These are phyloP conservation scores for Chrysophaeum taylorii DNA, from an alignment of 352 stramenopile genomes.

Conservation along the genomic window DNA sequence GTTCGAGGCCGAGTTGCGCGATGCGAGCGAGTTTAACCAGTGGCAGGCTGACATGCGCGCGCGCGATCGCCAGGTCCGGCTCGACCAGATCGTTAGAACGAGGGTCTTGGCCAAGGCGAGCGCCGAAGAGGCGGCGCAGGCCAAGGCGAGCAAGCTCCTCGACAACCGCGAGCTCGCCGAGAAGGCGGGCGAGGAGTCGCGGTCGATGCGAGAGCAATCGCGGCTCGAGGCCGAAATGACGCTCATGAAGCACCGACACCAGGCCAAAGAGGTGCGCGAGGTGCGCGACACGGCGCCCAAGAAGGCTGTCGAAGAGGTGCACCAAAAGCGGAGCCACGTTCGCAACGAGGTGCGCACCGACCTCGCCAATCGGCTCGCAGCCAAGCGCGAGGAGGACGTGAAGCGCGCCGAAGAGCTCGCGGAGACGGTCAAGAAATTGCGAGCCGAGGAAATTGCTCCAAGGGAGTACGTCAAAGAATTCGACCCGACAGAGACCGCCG, in stretches of 20 bases:
- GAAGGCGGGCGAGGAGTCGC: slow-evolving; percentile 59
- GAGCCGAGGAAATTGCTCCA: slow-evolving; percentile 38
- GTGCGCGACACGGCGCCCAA: slow-evolving; percentile 47
- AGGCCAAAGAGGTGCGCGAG: slow-evolving; percentile 59
- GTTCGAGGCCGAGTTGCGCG: slow-evolving; percentile 74
- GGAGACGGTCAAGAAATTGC: slow-evolving; percentile 15
- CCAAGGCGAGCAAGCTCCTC: slow-evolving; percentile 52
- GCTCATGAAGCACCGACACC: slow-evolving; percentile 30
- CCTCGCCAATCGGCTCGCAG: slow-evolving; percentile 21
- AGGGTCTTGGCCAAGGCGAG: slow-evolving; percentile 53
- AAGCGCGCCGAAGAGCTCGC: slow-evolving; percentile 1
- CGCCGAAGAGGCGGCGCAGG: slow-evolving; percentile 63
- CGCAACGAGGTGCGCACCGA: slow-evolving; percentile 21
- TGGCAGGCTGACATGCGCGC: slow-evolving; percentile 72
- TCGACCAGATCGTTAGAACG: slow-evolving; percentile 57
- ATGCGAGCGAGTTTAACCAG: slow-evolving; percentile 73
- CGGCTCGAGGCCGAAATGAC: slow-evolving; percentile 39
- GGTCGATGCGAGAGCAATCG: slow-evolving; percentile 53
- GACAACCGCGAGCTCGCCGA: slow-evolving; percentile 66
- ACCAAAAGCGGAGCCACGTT: slow-evolving; percentile 52
- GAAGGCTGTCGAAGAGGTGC: slow-evolving; percentile 41
- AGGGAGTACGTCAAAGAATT: slow-evolving; percentile 66
- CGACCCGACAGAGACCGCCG: slow-evolving; percentile 68
- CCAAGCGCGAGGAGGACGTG: slow-evolving; percentile 23
- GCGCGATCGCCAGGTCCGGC: slow-evolving; percentile 55